Conservation (phyloP, 768 basidiomycete genomes). For the Termitomyces sp. region DNA sequence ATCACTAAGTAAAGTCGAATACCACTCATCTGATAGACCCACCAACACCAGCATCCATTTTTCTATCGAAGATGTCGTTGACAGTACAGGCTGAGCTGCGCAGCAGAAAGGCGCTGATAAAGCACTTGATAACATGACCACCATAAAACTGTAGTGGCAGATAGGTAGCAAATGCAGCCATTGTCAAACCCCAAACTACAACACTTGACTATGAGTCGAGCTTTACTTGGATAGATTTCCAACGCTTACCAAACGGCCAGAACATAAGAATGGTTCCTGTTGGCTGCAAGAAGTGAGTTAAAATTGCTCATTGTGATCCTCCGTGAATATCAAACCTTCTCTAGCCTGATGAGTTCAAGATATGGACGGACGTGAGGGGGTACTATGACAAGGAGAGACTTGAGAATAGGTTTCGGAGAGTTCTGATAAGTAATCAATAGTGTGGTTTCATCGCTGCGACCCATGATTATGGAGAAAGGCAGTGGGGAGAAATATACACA, state of each 20-base stretch:
- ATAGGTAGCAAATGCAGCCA: constrained; percentile 38
- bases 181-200: constrained; percentile 47
- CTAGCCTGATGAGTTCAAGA: constrained; percentile 47
- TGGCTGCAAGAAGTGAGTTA: constrained; percentile 27
- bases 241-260: constrained; percentile 45
- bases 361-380: constrained; percentile 33
- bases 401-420: constrained; percentile 12
- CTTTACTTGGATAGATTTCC: not conserved
- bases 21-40: constrained; percentile 13
- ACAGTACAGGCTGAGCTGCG: constrained; percentile 51
- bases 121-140: constrained; percentile 26
- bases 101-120: constrained; percentile 38
- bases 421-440: constrained; percentile 22
- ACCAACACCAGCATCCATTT: constrained; percentile 54
- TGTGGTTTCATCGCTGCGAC: constrained; percentile 18
- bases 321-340: constrained; percentile 33
- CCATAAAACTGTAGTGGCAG: constrained; percentile 30
- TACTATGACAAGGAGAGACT: constrained; percentile 30
- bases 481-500: not conserved
- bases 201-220: not conserved
- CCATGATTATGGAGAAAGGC: constrained; percentile 11
- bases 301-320: not conserved
- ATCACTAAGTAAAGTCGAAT: not conserved
- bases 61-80: constrained; percentile 53
- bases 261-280: constrained; percentile 50